Base-by-base conservation (phyloP, 2,329 filamentous ascomycete genomes). In the Furcasterigmium furcatum region DNA sequence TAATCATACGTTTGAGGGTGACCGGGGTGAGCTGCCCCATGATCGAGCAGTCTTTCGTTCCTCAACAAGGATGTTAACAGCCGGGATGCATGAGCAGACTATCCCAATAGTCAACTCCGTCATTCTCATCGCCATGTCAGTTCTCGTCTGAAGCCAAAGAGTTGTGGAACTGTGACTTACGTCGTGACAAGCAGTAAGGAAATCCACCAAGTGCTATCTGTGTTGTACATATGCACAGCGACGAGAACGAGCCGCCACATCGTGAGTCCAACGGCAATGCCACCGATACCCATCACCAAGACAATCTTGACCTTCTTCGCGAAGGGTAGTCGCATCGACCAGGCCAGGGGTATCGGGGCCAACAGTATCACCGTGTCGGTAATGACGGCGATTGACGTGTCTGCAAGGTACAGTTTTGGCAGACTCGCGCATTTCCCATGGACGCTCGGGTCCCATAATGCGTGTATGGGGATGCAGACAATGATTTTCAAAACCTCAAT, bases 361-460 rank as follows among this genome's bases (percentile, higher is more conserved):
- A 65, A 8, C 19, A 67, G 52, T 19, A 66, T 60, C 38, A 61
- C 54, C n/a, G 59, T 44, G 48, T 66, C 63, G 16, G 58, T 63
- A 9, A 65, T 20, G 20, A 61, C 54, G 41, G 56, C 60, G 13
- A 63, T 43, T 9, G 56, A 50, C 1, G 58, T 55, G 35, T 66
- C 64, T 7, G 56, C 52, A 5, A 60, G 51, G 44, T 65, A 67
- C 7, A 67, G 29, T 25, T 54, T 54, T 7, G 51, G 44, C 30
- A 62, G 55, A 21, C 62, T 49, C 18, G 66, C 48, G 49, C 64
- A 67, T 12, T 45, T 51, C 3, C 48, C 50, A 6, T 50, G 21
- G 10, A 57, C 46, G 4, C 36, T 35, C 7, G 44, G 38, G 42
- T 55, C 44, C 57, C 57, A 60, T 41, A 52, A 55, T 2, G 46